A percentile compares a stretch with the other conserved stretches of the same genome.
These are phyloP conservation scores for Penicillium sp. DNA, from an alignment of 2,329 filamentous ascomycete genomes.

Conservation along the genomic window DNA sequence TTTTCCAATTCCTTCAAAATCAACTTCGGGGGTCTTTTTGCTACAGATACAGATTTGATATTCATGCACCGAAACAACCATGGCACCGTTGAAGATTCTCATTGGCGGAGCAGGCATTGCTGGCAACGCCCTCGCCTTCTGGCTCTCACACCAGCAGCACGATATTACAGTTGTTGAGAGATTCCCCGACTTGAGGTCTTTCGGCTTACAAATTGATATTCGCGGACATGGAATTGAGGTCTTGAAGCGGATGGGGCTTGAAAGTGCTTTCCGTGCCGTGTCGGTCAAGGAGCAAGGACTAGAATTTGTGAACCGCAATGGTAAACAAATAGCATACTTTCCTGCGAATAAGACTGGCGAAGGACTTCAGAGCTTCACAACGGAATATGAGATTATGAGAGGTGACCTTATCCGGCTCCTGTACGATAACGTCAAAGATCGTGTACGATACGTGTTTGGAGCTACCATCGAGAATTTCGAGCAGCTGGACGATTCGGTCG, in stretches of 20 bases:
- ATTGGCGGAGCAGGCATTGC: conserved; percentile 50
- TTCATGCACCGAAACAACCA: no score
- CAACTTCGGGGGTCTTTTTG: no score
- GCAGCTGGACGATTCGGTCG: conserved; percentile 20
- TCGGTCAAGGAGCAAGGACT: conserved; percentile 2
- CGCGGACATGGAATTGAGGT: conserved; percentile 58
- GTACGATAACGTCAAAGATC: conserved; percentile 36
- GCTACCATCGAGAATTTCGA: conserved; percentile 30
- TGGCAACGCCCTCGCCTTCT: conserved; percentile 54
- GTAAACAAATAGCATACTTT: no score
- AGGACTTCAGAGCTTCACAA: conserved; percentile 45
- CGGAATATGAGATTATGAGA: conserved; percentile 61
- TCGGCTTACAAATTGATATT: conserved; percentile 60
- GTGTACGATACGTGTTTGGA: conserved; percentile 43
- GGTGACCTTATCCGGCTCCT: conserved; percentile 55
- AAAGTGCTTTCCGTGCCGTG: conserved; percentile 44
- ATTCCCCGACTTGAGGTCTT: conserved; percentile 47
- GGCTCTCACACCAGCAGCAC: conserved; percentile 50
- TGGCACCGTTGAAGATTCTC: conserved; percentile 48
- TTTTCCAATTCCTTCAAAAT: no score
- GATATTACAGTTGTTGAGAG: conserved; percentile 50
- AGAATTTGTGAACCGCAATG: conserved; percentile 45
- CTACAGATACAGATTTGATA: no score
- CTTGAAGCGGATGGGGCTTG: conserved; percentile 58
- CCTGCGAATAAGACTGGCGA: conserved; percentile 43